phyloP scores from a whole-genome alignment of 2,329 filamentous ascomycete species.

The Pyrenophora seminiperda region DNA sequence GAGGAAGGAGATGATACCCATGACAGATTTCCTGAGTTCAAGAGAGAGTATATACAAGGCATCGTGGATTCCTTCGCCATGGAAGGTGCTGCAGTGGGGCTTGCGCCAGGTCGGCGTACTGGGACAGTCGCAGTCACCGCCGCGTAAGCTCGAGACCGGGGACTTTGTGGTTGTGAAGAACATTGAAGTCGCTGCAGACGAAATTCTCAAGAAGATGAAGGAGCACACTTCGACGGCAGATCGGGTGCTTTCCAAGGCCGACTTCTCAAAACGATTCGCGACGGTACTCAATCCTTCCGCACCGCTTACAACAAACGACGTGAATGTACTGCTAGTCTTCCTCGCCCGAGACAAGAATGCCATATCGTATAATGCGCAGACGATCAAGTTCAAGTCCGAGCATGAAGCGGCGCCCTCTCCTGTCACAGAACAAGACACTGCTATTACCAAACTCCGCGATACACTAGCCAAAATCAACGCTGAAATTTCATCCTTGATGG shows the following conservation, averaged over 20 bases:
- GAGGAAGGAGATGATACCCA: slow-evolving; percentile 70
- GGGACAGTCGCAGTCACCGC: slow-evolving; percentile 53
- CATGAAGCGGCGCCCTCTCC: slow-evolving; percentile 50
- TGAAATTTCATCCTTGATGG: slow-evolving; percentile 69
- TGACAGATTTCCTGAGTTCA: slow-evolving; percentile 69
- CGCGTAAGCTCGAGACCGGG: slow-evolving; percentile 64
- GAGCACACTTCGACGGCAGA: slow-evolving; percentile 43
- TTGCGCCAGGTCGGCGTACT: slow-evolving; percentile 67
- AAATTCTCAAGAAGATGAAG: slow-evolving; percentile 46
- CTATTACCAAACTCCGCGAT: slow-evolving; percentile 78
- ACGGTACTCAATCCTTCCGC: slow-evolving; percentile 32
- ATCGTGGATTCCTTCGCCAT: slow-evolving; percentile 71
- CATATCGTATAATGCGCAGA: slow-evolving; percentile 77
- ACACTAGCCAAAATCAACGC: slow-evolving; percentile 70
- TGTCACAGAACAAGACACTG: slow-evolving; percentile 78
- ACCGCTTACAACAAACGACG: slow-evolving; percentile 61
- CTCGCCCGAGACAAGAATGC: slow-evolving; percentile 67
- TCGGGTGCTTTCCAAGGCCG: slow-evolving; percentile 42
- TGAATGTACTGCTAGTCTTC: slow-evolving; percentile 69
- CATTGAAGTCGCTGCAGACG: slow-evolving; percentile 60
- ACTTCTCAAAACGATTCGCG: slow-evolving; percentile 44
- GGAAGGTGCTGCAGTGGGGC: slow-evolving; percentile 76
- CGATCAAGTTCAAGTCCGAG: slow-evolving; percentile 69
- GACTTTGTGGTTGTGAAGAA: slow-evolving; percentile 70
- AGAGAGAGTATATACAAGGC: slow-evolving; percentile 73